Evolutionary conservation across 2,329 filamentous ascomycete species (phyloP).

Genomic region (Coniochaeta ligniaria): DNA sequence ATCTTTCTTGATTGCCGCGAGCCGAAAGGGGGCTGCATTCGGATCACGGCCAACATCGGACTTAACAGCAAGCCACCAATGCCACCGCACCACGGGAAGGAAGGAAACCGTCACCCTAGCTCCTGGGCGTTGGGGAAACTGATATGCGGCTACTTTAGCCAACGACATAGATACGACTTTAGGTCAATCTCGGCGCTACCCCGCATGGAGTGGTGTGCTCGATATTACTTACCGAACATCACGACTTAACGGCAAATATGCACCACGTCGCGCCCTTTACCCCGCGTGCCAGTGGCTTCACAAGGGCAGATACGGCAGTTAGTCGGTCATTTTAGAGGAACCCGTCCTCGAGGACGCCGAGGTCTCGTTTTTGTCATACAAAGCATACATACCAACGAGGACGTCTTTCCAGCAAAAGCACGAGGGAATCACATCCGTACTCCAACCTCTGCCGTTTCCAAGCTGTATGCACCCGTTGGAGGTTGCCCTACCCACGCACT

Average conservation of each 20-base stretch:
- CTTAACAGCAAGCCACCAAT: neutral
- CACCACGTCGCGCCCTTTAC: neutral
- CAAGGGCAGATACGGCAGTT: neutral
- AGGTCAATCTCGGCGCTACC: neutral
- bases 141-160: neutral
- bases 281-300: neutral
- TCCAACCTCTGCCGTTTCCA: neutral
- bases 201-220: neutral
- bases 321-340: neutral
- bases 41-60: neutral
- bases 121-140: neutral
- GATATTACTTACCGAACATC: neutral
- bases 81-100: neutral
- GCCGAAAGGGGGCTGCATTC: neutral
- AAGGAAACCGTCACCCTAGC: neutral
- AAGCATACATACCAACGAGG: neutral
- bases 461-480: neutral
- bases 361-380: neutral
- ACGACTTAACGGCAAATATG: neutral
- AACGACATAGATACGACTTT: neutral
- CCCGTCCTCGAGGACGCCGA: neutral
- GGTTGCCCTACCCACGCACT: neutral
- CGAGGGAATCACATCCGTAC: neutral
- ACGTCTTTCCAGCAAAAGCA: neutral
- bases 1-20: neutral